Percentiles rank a stretch among this genome's conserved stretches.
These are phyloP conservation scores for Phyllosticta citribraziliensis DNA, from an alignment of 2,329 filamentous ascomycete genomes.

Conservation along the genomic window DNA sequence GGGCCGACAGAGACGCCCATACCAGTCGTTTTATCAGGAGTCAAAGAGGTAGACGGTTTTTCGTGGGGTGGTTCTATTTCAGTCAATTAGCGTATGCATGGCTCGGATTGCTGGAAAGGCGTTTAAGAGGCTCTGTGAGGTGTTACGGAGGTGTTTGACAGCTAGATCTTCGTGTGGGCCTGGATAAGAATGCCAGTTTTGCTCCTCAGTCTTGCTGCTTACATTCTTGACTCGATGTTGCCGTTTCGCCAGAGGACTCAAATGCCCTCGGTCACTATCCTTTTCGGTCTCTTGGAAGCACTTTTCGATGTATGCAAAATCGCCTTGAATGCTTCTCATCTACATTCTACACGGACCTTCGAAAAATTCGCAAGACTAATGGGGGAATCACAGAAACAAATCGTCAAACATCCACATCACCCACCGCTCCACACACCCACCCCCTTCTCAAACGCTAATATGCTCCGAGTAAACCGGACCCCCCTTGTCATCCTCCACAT, in stretches of 20 bases:
- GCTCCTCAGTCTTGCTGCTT: too few species aligned
- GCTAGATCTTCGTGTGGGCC: neutral
- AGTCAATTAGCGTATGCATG: neutral
- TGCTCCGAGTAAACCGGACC: neutral
- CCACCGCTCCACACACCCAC: neutral
- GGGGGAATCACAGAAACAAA: neutral
- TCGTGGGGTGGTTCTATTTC: neutral
- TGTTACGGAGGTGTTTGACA: neutral
- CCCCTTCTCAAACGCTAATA: neutral
- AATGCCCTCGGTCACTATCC: too few species aligned
- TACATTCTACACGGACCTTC: too few species aligned
- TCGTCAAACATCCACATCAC: neutral
- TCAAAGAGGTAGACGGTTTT: neutral
- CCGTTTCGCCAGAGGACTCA: too few species aligned
- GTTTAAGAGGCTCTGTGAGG: neutral
- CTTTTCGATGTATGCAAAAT: too few species aligned
- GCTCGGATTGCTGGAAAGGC: neutral
- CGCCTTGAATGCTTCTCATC: too few species aligned
- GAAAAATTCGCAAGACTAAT: too few species aligned
- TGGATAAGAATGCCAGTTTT: neutral
- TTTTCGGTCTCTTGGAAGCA: too few species aligned
- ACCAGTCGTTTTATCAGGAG: neutral
- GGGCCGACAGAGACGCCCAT: conserved; percentile 1
- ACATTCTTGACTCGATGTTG: too few species aligned
- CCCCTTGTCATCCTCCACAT: neutral